A percentile compares a stretch with the other conserved stretches of the same genome.
phyloP scores from a whole-genome alignment of 2,329 filamentous ascomycete genomes.

The Fusarium poae region DNA sequence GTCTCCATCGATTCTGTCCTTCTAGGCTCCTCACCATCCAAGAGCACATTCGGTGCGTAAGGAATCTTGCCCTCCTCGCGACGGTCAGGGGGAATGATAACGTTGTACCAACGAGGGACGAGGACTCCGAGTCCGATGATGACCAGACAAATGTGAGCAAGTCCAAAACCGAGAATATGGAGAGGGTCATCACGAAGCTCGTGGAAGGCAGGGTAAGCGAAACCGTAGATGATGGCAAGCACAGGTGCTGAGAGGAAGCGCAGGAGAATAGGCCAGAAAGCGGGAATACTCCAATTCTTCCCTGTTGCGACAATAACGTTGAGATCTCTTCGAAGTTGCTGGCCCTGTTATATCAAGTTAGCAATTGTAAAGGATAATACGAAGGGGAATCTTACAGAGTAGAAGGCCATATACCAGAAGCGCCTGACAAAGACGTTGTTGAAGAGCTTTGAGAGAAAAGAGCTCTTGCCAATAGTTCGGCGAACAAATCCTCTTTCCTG shows the following conservation, averaged over 20 bases:
- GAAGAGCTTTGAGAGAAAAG: conserved; percentile 50
- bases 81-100: conserved; percentile 63
- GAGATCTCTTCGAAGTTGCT: conserved; percentile 68
- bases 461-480: conserved; percentile 50
- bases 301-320: conserved; percentile 66
- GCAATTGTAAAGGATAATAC: not conserved
- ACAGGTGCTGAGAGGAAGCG: conserved; percentile 65
- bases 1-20: conserved; percentile 37
- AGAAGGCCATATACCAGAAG: conserved; percentile 68
- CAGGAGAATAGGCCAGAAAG: conserved; percentile 63
- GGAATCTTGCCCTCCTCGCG: conserved; percentile 59
- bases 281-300: conserved; percentile 68
- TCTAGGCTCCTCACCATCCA: conserved; percentile 29
- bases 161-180: conserved; percentile 63
- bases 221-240: conserved; percentile 65
- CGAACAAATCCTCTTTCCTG: conserved; percentile 52
- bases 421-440: conserved; percentile 54
- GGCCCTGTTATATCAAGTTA: conserved; percentile 56
- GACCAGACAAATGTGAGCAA: conserved; percentile 62
- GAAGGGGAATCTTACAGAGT: conserved; percentile 61
- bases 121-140: conserved; percentile 63
- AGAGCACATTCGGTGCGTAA: conserved; percentile 45
- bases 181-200: conserved; percentile 63
- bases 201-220: conserved; percentile 65
- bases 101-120: conserved; percentile 66